Evolutionary conservation across 768 basidiomycete species (phyloP).

Genomic region (Xerocomellus chrysenteron): DNA sequence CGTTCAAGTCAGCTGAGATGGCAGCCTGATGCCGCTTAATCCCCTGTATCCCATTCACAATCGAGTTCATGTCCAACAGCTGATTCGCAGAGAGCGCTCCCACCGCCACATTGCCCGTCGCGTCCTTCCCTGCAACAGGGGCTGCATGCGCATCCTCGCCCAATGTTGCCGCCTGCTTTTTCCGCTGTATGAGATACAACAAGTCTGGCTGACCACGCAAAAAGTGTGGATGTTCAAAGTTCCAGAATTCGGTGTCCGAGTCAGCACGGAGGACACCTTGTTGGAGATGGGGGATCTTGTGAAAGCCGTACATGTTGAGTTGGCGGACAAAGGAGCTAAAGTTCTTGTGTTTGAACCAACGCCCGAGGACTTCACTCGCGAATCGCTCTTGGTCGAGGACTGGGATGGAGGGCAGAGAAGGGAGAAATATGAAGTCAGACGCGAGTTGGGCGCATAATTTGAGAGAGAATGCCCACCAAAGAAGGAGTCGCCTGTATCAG

Average conservation of each 20-base stretch:
- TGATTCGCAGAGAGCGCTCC: slow-evolving; percentile 44
- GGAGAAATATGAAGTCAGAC: not conserved
- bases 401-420: slow-evolving; percentile 28
- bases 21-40: slow-evolving; percentile 91
- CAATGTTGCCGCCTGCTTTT: slow-evolving; percentile 50
- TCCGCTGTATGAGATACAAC: slow-evolving; percentile 83
- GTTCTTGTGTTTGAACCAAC: slow-evolving; percentile 98
- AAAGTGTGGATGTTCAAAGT: slow-evolving; percentile 91
- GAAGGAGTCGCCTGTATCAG: slow-evolving; percentile 87
- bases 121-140: slow-evolving; percentile 16
- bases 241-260: slow-evolving; percentile 79
- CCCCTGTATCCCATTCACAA: slow-evolving; percentile 77
- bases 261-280: slow-evolving; percentile 89
- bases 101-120: slow-evolving; percentile 13
- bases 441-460: not conserved
- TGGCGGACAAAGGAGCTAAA: slow-evolving; percentile 95
- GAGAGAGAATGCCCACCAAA: slow-evolving; percentile 55
- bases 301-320: slow-evolving; percentile 96
- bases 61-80: slow-evolving; percentile 71
- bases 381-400: slow-evolving; percentile 92
- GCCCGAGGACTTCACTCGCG: slow-evolving; percentile 83
- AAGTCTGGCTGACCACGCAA: slow-evolving; percentile 86
- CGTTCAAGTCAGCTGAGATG: slow-evolving; percentile 87
- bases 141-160: slow-evolving; percentile 33
- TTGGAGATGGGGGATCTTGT: slow-evolving; percentile 95